Base-by-base conservation (phyloP, 345 rosid genomes). In the Citrus australasica region DNA sequence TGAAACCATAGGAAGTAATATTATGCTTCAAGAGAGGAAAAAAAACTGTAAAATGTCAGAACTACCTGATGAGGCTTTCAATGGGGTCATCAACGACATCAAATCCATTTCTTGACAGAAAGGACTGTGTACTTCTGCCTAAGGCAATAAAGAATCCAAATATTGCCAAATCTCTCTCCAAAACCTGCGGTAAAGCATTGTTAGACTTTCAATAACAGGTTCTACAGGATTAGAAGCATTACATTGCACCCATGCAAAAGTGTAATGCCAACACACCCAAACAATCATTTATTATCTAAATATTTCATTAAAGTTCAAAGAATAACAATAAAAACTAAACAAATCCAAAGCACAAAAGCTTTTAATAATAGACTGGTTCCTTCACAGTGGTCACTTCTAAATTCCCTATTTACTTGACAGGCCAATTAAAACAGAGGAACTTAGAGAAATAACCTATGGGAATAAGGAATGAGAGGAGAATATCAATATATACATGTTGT, bases 81-180 rank as follows among this genome's bases (percentile, higher is more conserved):
- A 90, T 69, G 64, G 90, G 92, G 78, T 90, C 90, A 56, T 81
- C 89, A 68, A 89, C 63, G n/a, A 81, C 86, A 79, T 83, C 84
- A 77, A 83, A 96, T 72, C 99, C 98, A 84, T 94, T 92, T 63
- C 90, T 91, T 77, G 90, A 86, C 83, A 93, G 79, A 84, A 80
- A 91, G 32, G 88, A 85, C 80, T 88, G 89, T 33, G 94, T 88
- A 77, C 93, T 90, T 87, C 97, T 88, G 75, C 99, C 99, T 37
- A 96, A 84, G 69, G 97, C 97, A 83, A 94, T 94, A 82, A 96
- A 96, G 88, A 94, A 93, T 77, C 99, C 99, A 89, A 96, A 94
- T 76, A 94, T 89, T 86, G 99, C 94, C 87, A 96, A 89, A 87
- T 96, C 99, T 87, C 89, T 92, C 81, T 90, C 97, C 90, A 96